Percentiles rank a stretch among this genome's conserved stretches.
Evolutionary conservation across 345 rosid genomes (phyloP).

Genomic region (Eucalyptus rudis): DNA sequence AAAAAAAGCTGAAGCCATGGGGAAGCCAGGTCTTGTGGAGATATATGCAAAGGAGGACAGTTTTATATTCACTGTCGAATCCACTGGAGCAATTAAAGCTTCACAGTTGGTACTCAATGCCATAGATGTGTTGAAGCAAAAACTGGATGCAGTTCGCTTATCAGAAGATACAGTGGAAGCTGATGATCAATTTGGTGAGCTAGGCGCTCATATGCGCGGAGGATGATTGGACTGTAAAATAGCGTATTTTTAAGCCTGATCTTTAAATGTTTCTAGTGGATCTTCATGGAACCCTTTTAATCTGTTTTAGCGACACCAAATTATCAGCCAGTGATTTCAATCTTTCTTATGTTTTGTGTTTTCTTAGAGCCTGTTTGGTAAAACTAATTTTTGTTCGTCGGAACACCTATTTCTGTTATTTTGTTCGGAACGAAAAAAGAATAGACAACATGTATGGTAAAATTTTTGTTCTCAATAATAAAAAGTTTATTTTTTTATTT

Average conservation of each 20-base stretch:
- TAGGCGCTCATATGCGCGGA: constrained; percentile 96
- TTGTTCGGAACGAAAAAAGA: too few species aligned
- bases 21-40: constrained; percentile 82
- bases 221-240: constrained; percentile 23
- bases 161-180: constrained; percentile 94
- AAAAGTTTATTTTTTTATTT: too few species aligned
- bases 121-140: constrained; percentile 71
- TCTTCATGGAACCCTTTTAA: neutral
- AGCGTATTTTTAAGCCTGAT: neutral
- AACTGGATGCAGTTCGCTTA: constrained; percentile 89
- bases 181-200: constrained; percentile 98
- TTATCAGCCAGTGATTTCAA: neutral
- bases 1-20: constrained; percentile 88
- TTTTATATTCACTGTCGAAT: constrained; percentile 82
- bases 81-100: constrained; percentile 88
- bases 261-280: neutral
- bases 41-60: constrained; percentile 79
- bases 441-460: too few species aligned
- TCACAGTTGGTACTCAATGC: constrained; percentile 83
- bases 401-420: too few species aligned
- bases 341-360: neutral
- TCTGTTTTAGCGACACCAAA: neutral
- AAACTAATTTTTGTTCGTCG: too few species aligned
- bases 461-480: too few species aligned
- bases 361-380: neutral